phyloP scores from a whole-genome alignment of 1,139 yeast species.

The Magnusiomyces suaveolens region DNA sequence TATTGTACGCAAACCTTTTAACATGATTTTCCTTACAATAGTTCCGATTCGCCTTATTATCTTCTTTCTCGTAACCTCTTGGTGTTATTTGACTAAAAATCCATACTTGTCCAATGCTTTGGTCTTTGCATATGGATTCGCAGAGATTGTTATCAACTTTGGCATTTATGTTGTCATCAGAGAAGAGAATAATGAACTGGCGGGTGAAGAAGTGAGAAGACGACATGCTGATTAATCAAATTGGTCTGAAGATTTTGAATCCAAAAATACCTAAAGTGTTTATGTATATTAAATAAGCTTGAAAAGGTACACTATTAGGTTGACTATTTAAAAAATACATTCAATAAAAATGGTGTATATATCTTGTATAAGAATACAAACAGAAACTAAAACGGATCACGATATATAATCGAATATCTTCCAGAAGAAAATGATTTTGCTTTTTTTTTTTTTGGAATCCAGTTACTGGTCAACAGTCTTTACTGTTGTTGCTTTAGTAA shows the following conservation, averaged over 20 bases:
- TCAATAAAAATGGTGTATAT: too few species aligned
- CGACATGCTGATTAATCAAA: neutral
- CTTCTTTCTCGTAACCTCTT: slow-evolving; percentile 44
- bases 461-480: neutral
- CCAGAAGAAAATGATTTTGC: too few species aligned
- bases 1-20: slow-evolving; percentile 7
- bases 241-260: neutral
- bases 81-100: slow-evolving; percentile 31
- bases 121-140: slow-evolving; percentile 43
- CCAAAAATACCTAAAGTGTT: neutral
- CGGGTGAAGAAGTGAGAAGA: slow-evolving; percentile 6
- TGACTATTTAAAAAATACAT: too few species aligned
- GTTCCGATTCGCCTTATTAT: slow-evolving; percentile 57
- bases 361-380: too few species aligned
- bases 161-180: slow-evolving; percentile 25
- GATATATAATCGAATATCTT: too few species aligned
- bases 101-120: slow-evolving; percentile 40
- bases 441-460: neutral
- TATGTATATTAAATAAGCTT: neutral
- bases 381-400: too few species aligned
- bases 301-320: too few species aligned
- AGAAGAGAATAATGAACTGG: slow-evolving; percentile 33
- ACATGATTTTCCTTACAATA: slow-evolving; percentile 2
- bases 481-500: neutral
- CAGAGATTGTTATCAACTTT: slow-evolving; percentile 35